Conservation (phyloP, 345 rosid genomes). For the Citrus maxima region DNA sequence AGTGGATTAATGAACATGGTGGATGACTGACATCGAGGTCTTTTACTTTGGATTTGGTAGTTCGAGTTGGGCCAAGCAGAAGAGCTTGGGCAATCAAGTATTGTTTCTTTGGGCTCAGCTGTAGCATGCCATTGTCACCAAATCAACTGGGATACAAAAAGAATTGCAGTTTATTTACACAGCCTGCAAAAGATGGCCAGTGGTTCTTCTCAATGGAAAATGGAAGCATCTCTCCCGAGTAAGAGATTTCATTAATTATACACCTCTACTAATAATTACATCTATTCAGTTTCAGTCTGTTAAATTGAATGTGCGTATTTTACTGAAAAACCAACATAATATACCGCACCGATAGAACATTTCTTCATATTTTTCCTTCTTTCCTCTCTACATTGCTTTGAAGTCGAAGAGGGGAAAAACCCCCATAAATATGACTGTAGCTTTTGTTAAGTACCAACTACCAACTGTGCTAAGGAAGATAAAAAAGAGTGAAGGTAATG, state of each 20-base stretch:
- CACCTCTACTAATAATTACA: neutral
- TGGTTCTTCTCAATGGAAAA: neutral
- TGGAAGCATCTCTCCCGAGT: neutral
- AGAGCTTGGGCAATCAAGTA: neutral
- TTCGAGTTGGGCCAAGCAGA: too few species aligned
- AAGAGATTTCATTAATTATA: slow-evolving; percentile 4
- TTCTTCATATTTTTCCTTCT: neutral
- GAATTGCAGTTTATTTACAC: neutral
- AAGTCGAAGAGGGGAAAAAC: slow-evolving; percentile 10
- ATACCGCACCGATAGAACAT: neutral
- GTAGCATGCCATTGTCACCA: neutral
- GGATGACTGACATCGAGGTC: neutral
- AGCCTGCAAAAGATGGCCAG: neutral
- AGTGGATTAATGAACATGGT: neutral
- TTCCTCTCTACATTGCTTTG: slow-evolving; percentile 15
- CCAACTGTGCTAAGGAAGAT: neutral
- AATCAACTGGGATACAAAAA: neutral
- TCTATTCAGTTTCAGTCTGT: neutral
- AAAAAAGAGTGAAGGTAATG: neutral
- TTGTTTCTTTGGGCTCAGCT: neutral
- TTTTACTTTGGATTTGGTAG: too few species aligned
- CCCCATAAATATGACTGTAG: slow-evolving; percentile 11
- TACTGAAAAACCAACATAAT: neutral
- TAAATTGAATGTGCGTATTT: neutral
- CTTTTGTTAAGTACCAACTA: slow-evolving; percentile 12